A percentile compares a stretch with the other conserved stretches of the same genome.
These are phyloP conservation scores for Termitomyces sp. DNA, from an alignment of 768 basidiomycete species.

Conservation along the genomic window DNA sequence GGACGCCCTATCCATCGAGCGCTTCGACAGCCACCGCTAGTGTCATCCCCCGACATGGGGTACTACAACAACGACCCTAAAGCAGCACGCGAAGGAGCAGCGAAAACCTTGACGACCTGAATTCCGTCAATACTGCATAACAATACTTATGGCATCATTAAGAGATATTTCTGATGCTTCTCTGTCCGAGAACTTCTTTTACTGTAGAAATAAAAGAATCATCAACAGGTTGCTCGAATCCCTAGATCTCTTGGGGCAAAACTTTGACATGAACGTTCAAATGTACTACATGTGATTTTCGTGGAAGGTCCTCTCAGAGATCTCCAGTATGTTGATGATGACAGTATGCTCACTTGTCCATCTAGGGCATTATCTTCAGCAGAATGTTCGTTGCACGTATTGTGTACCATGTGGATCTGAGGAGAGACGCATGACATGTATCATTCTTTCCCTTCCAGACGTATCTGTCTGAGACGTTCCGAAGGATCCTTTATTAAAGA, in stretches of 20 bases:
- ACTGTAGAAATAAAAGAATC: neutral
- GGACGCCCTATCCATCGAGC: too few relatives aligned
- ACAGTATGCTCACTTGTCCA: neutral
- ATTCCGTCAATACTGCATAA: too few relatives aligned
- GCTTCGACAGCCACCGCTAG: too few relatives aligned
- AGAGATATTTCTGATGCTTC: too few relatives aligned
- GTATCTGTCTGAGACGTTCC: neutral
- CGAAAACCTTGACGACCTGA: too few relatives aligned
- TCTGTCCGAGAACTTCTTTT: too few relatives aligned
- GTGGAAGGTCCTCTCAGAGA: too few relatives aligned
- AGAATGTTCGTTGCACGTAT: neutral
- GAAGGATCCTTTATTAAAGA: neutral
- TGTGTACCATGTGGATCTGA: neutral
- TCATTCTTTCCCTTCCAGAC: neutral
- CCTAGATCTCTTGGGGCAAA: neutral
- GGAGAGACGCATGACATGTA: neutral
- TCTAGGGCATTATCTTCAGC: neutral
- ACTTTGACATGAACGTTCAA: neutral
- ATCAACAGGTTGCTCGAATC: neutral
- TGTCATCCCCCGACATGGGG: too few relatives aligned
- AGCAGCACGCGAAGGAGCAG: too few relatives aligned
- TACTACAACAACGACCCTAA: too few relatives aligned
- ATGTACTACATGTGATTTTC: neutral
- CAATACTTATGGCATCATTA: too few relatives aligned
- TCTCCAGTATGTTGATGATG: neutral